Evolutionary conservation across 148 eudicot species (phyloP).

Genomic region (Vaccinium corymbosum): DNA sequence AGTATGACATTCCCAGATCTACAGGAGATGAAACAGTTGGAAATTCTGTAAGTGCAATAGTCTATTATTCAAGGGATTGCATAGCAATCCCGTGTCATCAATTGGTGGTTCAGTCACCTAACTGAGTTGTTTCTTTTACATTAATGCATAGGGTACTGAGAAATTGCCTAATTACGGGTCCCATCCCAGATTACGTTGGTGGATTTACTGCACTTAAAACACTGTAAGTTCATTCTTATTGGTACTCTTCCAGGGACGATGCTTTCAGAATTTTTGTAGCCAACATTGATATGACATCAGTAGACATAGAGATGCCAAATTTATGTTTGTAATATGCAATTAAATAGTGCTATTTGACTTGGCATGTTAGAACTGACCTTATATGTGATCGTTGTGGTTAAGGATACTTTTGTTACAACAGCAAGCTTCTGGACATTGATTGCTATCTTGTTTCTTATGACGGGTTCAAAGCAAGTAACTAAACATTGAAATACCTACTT

Average conservation of each 20-base stretch:
- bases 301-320: conserved; percentile 1
- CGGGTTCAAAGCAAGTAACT: neutral
- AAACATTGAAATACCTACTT: neutral
- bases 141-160: conserved; percentile 53
- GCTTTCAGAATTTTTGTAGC: neutral
- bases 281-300: neutral
- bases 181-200: conserved; percentile 51
- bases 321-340: neutral
- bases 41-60: conserved; percentile 44
- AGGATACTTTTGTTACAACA: neutral
- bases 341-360: neutral
- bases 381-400: neutral
- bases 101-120: neutral
- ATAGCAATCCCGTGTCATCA: neutral
- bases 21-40: conserved; percentile 28
- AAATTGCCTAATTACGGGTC: conserved; percentile 63
- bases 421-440: conserved; percentile 1
- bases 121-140: neutral
- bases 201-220: conserved; percentile 23
- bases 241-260: neutral
- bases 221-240: neutral
- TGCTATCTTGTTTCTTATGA: neutral
- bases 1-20: conserved; percentile 51
- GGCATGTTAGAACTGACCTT: neutral
- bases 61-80: neutral